phyloP scores from a whole-genome alignment of 1,284 basidiomycete genomes.

The Naganishia liquefaciens region DNA sequence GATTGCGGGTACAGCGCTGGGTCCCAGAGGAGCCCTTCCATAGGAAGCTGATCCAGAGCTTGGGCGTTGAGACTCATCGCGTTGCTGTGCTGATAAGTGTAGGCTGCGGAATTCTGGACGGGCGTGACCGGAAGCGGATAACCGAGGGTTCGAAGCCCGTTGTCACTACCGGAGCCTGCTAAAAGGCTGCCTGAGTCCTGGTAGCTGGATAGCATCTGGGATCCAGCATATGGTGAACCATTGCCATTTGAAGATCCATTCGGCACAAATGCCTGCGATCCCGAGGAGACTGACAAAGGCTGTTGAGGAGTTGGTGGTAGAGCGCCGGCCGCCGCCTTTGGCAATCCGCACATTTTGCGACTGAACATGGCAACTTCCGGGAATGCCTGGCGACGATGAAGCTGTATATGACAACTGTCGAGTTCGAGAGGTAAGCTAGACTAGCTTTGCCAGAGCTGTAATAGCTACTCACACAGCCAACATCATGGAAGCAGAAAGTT shows the following conservation, averaged over 20 bases:
- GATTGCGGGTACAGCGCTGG: constrained; percentile 45
- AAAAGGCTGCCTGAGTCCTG: constrained; percentile 10
- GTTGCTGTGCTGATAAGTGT: background rate
- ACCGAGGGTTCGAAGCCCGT: background rate
- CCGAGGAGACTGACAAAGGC: constrained; percentile 16
- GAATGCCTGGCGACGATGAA: constrained; percentile 52
- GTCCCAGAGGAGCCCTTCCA: constrained; percentile 42
- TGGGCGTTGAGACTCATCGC: background rate
- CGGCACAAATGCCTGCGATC: background rate
- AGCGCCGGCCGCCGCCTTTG: constrained; percentile 37
- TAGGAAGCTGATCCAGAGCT: constrained; percentile 1
- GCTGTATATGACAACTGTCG: constrained; percentile 47
- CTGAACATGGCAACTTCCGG: constrained; percentile 54
- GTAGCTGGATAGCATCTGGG: constrained; percentile 19
- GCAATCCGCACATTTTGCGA: constrained; percentile 52
- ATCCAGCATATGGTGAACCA: constrained; percentile 20
- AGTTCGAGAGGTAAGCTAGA: too few relatives aligned
- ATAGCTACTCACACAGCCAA: constrained; percentile 42
- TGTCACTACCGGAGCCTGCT: background rate
- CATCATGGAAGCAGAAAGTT: constrained; percentile 47
- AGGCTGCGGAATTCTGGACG: background rate
- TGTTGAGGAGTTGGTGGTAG: constrained; percentile 27
- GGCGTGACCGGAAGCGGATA: constrained; percentile 22
- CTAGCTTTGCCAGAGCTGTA: too few relatives aligned
- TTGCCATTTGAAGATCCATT: constrained; percentile 3